Percentiles rank a stretch among this genome's conserved stretches.
Conservation (phyloP, 495 filamentous ascomycete genomes). For the Clavariopsis aquatica region DNA sequence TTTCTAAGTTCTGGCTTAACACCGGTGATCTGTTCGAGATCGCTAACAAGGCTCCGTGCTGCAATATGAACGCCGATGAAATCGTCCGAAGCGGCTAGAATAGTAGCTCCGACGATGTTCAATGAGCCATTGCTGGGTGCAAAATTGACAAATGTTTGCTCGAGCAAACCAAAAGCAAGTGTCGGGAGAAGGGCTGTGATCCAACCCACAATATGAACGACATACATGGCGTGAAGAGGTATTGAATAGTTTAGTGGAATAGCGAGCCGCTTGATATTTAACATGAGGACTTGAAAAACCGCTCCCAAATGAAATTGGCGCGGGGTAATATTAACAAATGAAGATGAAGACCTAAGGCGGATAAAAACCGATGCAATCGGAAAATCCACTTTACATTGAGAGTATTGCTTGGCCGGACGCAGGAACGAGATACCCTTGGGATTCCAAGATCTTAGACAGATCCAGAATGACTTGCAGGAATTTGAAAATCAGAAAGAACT, state of each 20-base stretch:
- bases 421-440: too few species aligned
- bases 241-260: not conserved
- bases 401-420: not conserved
- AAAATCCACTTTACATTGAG: not conserved
- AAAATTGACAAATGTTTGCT: constrained; percentile 20
- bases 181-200: not conserved
- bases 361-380: not conserved
- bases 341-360: not conserved
- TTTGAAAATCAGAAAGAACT: too few species aligned
- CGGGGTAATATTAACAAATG: not conserved
- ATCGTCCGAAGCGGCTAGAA: constrained; percentile 11
- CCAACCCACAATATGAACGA: not conserved
- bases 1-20: constrained; percentile 2
- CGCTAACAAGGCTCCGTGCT: constrained; percentile 7
- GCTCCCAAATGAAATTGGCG: not conserved
- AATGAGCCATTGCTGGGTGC: not conserved
- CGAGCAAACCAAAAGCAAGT: constrained; percentile 7
- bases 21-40: constrained; percentile 18
- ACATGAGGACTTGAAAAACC: not conserved
- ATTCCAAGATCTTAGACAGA: too few species aligned
- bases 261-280: not conserved
- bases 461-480: too few species aligned
- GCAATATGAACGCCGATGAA: constrained; percentile 17
- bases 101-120: constrained; percentile 16
- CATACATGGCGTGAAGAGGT: not conserved